phyloP scores from a whole-genome alignment of 352 stramenopile genomes.

The Globisporangium parvum region DNA sequence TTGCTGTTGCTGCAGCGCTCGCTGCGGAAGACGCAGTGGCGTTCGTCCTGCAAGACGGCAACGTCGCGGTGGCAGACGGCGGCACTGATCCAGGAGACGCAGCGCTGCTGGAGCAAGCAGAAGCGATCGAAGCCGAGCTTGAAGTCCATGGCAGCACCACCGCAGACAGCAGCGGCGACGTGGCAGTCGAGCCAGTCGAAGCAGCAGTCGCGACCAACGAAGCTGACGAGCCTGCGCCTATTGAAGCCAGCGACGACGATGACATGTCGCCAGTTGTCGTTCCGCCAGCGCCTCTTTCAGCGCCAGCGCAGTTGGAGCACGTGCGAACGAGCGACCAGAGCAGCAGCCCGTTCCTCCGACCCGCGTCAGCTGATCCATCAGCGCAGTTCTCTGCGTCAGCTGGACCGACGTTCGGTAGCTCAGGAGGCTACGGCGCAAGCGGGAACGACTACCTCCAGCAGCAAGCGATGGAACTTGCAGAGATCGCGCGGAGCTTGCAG shows the following conservation, averaged over 20 bases:
- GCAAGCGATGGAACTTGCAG: conserved; percentile 54
- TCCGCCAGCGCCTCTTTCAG: conserved; percentile 9
- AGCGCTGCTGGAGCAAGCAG: not conserved
- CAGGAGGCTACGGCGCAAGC: not conserved
- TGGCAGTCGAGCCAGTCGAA: no score
- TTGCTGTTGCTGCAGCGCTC: not conserved
- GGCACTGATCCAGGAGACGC: not conserved
- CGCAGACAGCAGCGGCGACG: not conserved
- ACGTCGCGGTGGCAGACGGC: no score
- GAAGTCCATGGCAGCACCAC: not conserved
- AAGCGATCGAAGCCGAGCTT: conserved; percentile 1
- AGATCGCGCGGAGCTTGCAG: conserved; percentile 59
- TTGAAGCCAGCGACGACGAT: not conserved
- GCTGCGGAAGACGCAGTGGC: not conserved
- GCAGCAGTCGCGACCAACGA: no score
- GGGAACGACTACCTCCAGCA: conserved; percentile 48
- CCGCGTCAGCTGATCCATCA: conserved; percentile 13
- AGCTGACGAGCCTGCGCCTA: not conserved
- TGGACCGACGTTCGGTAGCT: conserved; percentile 13
- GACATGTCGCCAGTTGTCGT: not conserved
- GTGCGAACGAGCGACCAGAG: conserved; percentile 3
- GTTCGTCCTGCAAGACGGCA: not conserved
- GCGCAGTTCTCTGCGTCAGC: conserved; percentile 13
- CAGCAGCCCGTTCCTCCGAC: not conserved
- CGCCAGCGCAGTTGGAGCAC: conserved; percentile 10